Percentiles rank a stretch among this genome's conserved stretches.
phyloP scores from a whole-genome alignment of 257 asterid species.

The Schizonepeta tenuifolia region DNA sequence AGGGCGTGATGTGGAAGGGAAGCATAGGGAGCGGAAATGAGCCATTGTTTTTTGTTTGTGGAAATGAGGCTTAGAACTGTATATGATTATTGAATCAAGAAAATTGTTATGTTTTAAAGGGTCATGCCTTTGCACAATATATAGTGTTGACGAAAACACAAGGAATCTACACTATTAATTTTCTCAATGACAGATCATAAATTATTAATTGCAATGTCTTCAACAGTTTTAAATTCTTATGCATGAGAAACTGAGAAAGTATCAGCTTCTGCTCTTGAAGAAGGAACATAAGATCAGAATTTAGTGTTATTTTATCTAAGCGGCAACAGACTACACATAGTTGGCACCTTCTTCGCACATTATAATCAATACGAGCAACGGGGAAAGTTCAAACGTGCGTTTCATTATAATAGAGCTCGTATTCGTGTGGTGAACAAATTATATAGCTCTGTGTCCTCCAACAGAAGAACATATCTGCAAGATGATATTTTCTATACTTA shows the following conservation, averaged over 20 bases:
- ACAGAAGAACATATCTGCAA: neutral
- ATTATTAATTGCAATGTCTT: neutral
- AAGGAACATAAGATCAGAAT: neutral
- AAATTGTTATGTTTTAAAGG: neutral
- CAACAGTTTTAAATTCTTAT: neutral
- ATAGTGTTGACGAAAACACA: slow-evolving; percentile 17
- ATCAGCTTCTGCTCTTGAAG: neutral
- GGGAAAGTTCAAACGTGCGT: neutral
- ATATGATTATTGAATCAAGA: slow-evolving; percentile 3
- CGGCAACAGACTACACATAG: neutral
- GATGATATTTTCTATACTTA: neutral
- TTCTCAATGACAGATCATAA: neutral
- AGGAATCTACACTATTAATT: slow-evolving; percentile 12
- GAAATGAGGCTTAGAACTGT: neutral
- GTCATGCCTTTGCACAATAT: neutral
- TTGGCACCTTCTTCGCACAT: neutral
- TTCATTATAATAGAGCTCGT: neutral
- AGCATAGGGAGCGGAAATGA: neutral
- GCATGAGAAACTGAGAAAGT: neutral
- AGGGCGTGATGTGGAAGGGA: slow-evolving; percentile 37
- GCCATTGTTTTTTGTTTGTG: slow-evolving; percentile 16
- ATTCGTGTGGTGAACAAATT: neutral
- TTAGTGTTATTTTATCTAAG: neutral
- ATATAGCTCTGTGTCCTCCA: neutral
- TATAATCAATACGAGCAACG: neutral